A percentile compares a stretch with the other conserved stretches of the same genome.
Conservation (phyloP, 2,329 filamentous ascomycete genomes). For the Pseudogymnoascus sp. region DNA sequence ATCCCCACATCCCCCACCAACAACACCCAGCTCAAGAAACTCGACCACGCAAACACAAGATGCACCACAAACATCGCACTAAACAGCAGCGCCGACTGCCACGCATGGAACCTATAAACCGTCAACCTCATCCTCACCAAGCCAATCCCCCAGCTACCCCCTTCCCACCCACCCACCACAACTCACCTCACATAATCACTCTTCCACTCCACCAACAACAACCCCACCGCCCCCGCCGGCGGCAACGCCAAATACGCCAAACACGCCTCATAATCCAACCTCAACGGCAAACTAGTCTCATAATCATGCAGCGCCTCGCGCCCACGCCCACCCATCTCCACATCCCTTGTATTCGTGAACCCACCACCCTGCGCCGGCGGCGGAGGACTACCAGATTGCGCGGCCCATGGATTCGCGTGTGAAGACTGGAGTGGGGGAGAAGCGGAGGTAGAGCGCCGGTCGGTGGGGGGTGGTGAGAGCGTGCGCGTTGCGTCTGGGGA, state of each 20-base stretch:
- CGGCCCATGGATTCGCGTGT: constrained; percentile 26
- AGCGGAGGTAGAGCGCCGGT: constrained; percentile 42
- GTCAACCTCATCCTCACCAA: constrained; percentile 5
- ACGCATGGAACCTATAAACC: constrained; percentile 73
- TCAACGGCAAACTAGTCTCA: constrained; percentile 78
- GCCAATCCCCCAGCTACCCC: too few relatives aligned
- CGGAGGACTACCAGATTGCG: constrained; percentile 14
- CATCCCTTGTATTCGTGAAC: constrained; percentile 11
- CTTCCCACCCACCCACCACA: constrained; percentile 8
- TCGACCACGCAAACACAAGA: constrained; percentile 77
- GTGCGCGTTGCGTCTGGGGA: constrained; percentile 77
- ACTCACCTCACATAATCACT: constrained; percentile 89
- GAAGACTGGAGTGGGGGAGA: constrained; percentile 44
- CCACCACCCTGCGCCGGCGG: constrained; percentile 14
- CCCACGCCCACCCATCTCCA: constrained; percentile 15
- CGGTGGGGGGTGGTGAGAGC: constrained; percentile 55
- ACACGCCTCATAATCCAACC: constrained; percentile 83
- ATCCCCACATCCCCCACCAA: constrained; percentile 66
- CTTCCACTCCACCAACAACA: constrained; percentile 83
- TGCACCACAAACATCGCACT: constrained; percentile 67
- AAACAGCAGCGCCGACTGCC: constrained; percentile 84
- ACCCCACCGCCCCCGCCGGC: constrained; percentile 73
- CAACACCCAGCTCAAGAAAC: constrained; percentile 73
- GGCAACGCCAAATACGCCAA: constrained; percentile 81
- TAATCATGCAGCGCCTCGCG: constrained; percentile 66